Conservation (phyloP, 2,329 filamentous ascomycete genomes). For the Neurospora sp. region DNA sequence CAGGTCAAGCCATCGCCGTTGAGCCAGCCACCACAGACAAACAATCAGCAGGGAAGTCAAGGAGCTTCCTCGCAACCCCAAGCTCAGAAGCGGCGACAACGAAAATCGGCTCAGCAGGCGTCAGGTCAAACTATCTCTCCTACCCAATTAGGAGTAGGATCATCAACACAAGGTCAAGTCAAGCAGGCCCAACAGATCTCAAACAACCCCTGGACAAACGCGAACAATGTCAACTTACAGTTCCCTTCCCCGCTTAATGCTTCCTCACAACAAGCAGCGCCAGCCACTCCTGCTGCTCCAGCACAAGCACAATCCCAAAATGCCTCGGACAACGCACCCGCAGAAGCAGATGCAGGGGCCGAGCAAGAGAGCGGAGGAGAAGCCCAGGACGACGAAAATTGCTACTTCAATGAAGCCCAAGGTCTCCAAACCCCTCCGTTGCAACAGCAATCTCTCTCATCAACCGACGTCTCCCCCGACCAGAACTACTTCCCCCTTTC, state of each 20-base stretch:
- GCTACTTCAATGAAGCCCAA: neutral
- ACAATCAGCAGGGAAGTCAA: neutral
- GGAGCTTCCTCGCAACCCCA: neutral
- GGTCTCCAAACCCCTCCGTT: neutral
- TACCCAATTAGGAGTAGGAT: neutral
- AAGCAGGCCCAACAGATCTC: neutral
- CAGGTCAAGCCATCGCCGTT: conserved; percentile 7
- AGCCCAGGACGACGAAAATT: neutral
- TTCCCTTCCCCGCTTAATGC: neutral
- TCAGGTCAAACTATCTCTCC: neutral
- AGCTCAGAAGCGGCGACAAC: neutral
- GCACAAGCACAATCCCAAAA: neutral
- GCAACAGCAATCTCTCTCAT: neutral
- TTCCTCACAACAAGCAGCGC: neutral
- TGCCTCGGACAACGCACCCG: neutral
- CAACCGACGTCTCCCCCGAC: neutral
- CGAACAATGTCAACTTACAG: neutral
- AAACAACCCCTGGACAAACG: neutral
- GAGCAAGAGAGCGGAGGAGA: neutral
- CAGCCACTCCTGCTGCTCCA: neutral
- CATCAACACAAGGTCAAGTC: neutral
- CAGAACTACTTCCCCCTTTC: neutral
- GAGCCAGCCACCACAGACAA: conserved; percentile 4
- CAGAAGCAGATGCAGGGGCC: neutral
- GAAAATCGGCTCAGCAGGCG: neutral